Percentiles rank a stretch among this genome's conserved stretches.
phyloP scores from a whole-genome alignment of 768 basidiomycete species.

The Hysterangium stoloniferum region DNA sequence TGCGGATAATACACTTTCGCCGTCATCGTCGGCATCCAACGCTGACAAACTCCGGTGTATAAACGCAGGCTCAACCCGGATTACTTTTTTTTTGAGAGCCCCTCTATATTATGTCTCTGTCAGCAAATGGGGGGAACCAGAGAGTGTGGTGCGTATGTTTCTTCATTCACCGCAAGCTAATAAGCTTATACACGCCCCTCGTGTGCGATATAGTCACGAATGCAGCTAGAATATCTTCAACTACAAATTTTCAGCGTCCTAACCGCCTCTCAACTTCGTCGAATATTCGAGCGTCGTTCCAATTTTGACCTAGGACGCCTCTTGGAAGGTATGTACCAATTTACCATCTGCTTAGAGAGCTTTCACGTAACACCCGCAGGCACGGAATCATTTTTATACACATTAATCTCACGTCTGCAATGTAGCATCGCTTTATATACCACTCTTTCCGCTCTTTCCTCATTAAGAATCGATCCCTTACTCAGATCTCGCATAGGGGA shows the following conservation, averaged over 20 bases:
- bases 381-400: constrained; percentile 72
- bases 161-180: not conserved
- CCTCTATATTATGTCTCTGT: constrained; percentile 91
- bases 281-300: constrained; percentile 80
- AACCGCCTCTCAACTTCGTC: constrained; percentile 72
- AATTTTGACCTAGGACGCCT: constrained; percentile 86
- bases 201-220: constrained; percentile 67
- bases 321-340: constrained; percentile 42
- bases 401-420: constrained; percentile 63
- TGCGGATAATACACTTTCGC: constrained; percentile 67
- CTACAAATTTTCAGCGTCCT: constrained; percentile 89
- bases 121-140: constrained; percentile 93
- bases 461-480: constrained; percentile 55
- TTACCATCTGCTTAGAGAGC: not conserved
- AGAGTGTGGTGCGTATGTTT: constrained; percentile 72
- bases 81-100: constrained; percentile 78
- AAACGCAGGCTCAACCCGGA: constrained; percentile 71
- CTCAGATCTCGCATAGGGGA: constrained; percentile 74
- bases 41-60: constrained; percentile 81
- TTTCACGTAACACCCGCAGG: constrained; percentile 45
- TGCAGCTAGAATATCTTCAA: constrained; percentile 92
- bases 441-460: constrained; percentile 64
- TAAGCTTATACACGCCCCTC: constrained; percentile 13
- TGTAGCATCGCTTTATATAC: constrained; percentile 75
- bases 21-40: constrained; percentile 89